Base-by-base conservation (phyloP, 179 eudicot species). In the Carnegiea gigantea region DNA sequence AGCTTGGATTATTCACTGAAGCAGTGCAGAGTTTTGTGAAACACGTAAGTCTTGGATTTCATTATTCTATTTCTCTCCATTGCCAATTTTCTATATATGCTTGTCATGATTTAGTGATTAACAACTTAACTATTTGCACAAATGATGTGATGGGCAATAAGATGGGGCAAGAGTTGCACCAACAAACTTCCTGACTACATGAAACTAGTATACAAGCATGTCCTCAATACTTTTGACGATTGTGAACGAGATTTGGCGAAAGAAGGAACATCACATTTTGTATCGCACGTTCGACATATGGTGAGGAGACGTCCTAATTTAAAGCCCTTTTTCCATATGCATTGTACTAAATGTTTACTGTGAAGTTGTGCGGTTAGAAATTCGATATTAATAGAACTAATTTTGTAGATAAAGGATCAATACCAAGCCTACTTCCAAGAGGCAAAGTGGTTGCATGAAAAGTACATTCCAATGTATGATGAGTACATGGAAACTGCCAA, bases 141-240 rank as follows among this genome's bases (percentile, higher is more conserved):
- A 40, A 40, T 40, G 9, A 40, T 40, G 44, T 40, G 9, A 40
- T 40, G 44, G 44, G 44, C 44, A 3, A 21, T 12, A 72, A 90
- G 92, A 84, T 88, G 91, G 92, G 86, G 87, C 75, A 75, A 44
- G 6, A 81, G 76, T 3, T 83, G 68, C 62, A 82, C 74, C 38
- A 57, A 78, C 11, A 21, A 59, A 49, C 89, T 90, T 5, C 92
- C 92, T 0, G 88, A 88, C 38, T 87, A 87, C 81, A 87, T 89
- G 88, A 84, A 84, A 53, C 44, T 79, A 6, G 24, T 75, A 26
- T 87, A 86, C 46, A 64, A 71, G 75, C 30, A 77, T 6, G 82
- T 90, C 10, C 65, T 87, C 26, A 81, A 76, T 30, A 75, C 84
- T 0, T 81, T 79, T 33, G 74, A 78, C 23, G 88, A 71, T 21